These are phyloP conservation scores for Wallacemonas sp. DNA, from an alignment of 208 protist genomes.

Conservation along the genomic window DNA sequence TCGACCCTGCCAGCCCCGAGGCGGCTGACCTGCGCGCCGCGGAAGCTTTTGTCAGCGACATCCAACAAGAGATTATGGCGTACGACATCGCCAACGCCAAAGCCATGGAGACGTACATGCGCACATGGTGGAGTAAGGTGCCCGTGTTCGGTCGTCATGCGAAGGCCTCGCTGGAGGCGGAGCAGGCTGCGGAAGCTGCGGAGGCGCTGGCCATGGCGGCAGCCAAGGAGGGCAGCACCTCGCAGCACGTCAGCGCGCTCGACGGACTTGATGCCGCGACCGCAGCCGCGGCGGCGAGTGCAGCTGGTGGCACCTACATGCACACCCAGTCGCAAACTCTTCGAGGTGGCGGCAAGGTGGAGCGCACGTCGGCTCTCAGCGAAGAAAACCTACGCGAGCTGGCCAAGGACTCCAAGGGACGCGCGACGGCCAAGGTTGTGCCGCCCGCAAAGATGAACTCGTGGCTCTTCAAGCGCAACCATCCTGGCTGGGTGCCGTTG, in stretches of 20 bases:
- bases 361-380: conserved; percentile 55
- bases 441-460: conserved; percentile 41
- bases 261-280: conserved; percentile 9
- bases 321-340: conserved; percentile 35
- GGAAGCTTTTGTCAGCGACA: conserved; percentile 78
- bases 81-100: conserved; percentile 84
- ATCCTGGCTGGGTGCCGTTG: conserved; percentile 75
- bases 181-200: conserved; percentile 23
- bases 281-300: conserved; percentile 28
- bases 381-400: conserved; percentile 18
- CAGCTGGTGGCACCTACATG: conserved; percentile 33
- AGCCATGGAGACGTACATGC: conserved; percentile 73
- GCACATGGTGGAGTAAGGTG: conserved; percentile 53
- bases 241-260: conserved; percentile 4
- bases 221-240: background rate
- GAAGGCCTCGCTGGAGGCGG: conserved; percentile 34
- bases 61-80: conserved; percentile 78
- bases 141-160: conserved; percentile 59
- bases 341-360: conserved; percentile 42
- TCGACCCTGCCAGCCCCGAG: conserved; percentile 51
- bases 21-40: conserved; percentile 70
- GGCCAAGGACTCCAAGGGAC: background rate
- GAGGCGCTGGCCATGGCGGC: background rate
- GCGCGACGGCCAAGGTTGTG: background rate
- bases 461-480: conserved; percentile 78